Conservation (phyloP, 1,139 yeast species). For the Protomyces macrosporus region DNA sequence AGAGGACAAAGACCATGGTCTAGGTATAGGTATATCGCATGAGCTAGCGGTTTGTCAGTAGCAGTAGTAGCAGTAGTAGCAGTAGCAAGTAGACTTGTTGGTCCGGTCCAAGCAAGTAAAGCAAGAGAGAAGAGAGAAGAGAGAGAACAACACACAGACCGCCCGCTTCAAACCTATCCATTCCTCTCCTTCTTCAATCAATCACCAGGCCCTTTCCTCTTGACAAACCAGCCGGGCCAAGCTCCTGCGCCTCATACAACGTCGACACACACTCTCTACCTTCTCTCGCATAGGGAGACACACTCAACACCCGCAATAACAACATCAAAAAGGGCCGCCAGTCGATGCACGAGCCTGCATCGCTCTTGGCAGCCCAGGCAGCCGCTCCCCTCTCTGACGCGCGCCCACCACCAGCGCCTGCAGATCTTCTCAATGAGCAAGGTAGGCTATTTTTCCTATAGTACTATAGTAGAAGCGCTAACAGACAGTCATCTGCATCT, state of each 20-base stretch:
- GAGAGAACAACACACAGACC: neutral
- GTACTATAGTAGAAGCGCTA: no score
- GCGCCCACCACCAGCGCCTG: neutral
- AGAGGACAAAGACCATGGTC: slow-evolving; percentile 67
- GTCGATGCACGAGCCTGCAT: neutral
- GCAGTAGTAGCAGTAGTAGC: neutral
- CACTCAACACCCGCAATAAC: neutral
- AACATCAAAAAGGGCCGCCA: neutral
- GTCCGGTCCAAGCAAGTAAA: neutral
- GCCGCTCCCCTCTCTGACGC: neutral
- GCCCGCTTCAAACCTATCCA: neutral
- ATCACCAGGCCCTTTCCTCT: no score
- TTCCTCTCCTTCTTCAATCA: no score
- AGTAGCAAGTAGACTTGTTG: neutral
- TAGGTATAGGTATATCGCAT: neutral
- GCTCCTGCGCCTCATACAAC: no score
- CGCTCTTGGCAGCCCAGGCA: neutral
- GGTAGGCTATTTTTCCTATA: neutral
- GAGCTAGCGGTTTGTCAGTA: neutral
- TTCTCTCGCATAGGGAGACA: neutral
- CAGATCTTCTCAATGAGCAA: neutral
- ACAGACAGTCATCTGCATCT: slow-evolving; percentile 9
- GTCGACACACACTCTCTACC: no score
- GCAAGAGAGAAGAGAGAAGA: neutral
- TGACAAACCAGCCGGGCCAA: no score